Conservation (phyloP, 306 rosid genomes). For the Acacia confusa region DNA sequence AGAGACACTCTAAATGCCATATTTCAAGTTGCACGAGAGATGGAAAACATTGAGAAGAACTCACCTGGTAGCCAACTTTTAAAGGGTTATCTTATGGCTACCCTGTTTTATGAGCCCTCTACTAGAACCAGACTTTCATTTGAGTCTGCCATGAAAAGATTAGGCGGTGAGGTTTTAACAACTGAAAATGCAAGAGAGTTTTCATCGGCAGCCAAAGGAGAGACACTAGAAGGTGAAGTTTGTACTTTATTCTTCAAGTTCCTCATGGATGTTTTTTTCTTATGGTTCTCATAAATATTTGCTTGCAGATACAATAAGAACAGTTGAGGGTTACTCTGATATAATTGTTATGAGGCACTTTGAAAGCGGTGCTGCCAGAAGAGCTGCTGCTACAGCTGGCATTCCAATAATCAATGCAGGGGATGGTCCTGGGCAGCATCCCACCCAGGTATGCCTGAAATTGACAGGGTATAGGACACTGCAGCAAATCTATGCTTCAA, state of each 20-base stretch:
- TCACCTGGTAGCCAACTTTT: constrained; percentile 77
- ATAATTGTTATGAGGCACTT: constrained; percentile 91
- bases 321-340: constrained; percentile 87
- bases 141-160: constrained; percentile 93
- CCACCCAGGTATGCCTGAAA: constrained; percentile 64
- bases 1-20: constrained; percentile 65
- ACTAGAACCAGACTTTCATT: constrained; percentile 93
- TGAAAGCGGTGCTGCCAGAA: constrained; percentile 93
- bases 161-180: constrained; percentile 90
- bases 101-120: constrained; percentile 89
- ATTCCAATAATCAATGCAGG: constrained; percentile 94
- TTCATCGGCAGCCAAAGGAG: constrained; percentile 93
- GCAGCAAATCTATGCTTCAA: constrained; percentile 8
- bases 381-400: constrained; percentile 75
- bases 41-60: constrained; percentile 77
- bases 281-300: constrained; percentile 22
- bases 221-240: constrained; percentile 84
- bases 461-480: neutral
- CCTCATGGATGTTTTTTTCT: neutral
- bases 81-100: constrained; percentile 91
- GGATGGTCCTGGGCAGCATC: constrained; percentile 98
- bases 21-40: constrained; percentile 72
- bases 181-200: constrained; percentile 94
- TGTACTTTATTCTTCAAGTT: constrained; percentile 12
- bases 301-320: constrained; percentile 78